Conservation (phyloP, 192 early-diverging fungal genomes). For the Linnemannia hyalina region DNA sequence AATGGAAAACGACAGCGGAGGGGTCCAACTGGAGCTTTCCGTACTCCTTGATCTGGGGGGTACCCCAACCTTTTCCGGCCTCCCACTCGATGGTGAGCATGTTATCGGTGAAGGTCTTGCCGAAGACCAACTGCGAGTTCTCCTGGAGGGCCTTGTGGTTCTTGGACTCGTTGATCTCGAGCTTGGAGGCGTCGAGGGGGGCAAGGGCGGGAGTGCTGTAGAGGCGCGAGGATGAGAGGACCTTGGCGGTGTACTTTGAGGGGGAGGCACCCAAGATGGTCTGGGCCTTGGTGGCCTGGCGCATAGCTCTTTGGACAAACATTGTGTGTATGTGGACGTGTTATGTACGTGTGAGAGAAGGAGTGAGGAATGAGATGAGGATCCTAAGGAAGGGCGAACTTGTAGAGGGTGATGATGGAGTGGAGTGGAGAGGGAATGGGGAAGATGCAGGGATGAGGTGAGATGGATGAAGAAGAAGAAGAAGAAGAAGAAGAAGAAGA, state of each 20-base stretch:
- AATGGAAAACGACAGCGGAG: slow-evolving; percentile 92
- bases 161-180: slow-evolving; percentile 50
- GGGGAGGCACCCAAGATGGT: slow-evolving; percentile 19
- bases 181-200: slow-evolving; percentile 51
- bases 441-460: background rate
- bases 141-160: slow-evolving; percentile 69
- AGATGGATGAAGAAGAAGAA: background rate
- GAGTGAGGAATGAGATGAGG: background rate
- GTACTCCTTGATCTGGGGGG: slow-evolving; percentile 91
- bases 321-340: slow-evolving; percentile 3
- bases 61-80: slow-evolving; percentile 77
- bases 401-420: slow-evolving; percentile 3
- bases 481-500: slow-evolving; percentile 2
- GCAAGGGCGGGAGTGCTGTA: slow-evolving; percentile 22
- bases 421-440: background rate
- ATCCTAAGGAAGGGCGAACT: background rate
- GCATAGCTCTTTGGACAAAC: slow-evolving; percentile 54
- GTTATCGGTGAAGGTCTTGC: slow-evolving; percentile 94
- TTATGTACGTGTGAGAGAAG: background rate
- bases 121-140: slow-evolving; percentile 84
- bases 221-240: slow-evolving; percentile 38
- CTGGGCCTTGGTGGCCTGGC: slow-evolving; percentile 51
- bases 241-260: slow-evolving; percentile 30
- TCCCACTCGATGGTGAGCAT: slow-evolving; percentile 94
- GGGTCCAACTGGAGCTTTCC: slow-evolving; percentile 87